Evolutionary conservation across 441 rosid species (phyloP).

Genomic region (Breynia disticha): DNA sequence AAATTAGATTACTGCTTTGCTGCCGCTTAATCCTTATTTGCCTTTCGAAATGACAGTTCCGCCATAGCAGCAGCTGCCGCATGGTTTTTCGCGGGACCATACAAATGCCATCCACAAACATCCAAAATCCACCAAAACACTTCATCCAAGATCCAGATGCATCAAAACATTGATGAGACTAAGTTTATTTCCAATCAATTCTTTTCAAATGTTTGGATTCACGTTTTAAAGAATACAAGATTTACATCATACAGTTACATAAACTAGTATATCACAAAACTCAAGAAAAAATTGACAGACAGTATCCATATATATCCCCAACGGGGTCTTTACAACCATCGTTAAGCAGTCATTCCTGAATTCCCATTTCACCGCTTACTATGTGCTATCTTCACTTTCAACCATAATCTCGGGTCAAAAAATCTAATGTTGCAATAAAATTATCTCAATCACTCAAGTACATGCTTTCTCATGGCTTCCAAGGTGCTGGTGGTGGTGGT

Average conservation of each 20-base stretch:
- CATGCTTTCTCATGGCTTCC: constrained; percentile 58
- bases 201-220: constrained; percentile 14
- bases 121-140: neutral
- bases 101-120: too few relatives aligned
- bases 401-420: constrained; percentile 14
- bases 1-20: too few relatives aligned
- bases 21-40: too few relatives aligned
- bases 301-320: neutral
- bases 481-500: constrained; percentile 97
- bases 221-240: constrained; percentile 37
- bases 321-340: neutral
- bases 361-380: neutral
- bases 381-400: constrained; percentile 12
- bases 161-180: constrained; percentile 5
- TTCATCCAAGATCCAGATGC: neutral
- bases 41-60: too few relatives aligned
- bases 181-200: constrained; percentile 21
- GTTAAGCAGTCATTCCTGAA: neutral
- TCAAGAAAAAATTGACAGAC: constrained; percentile 4
- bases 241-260: constrained; percentile 24
- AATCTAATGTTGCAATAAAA: constrained; percentile 22
- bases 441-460: constrained; percentile 9
- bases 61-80: too few relatives aligned
- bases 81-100: too few relatives aligned
- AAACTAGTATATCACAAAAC: constrained; percentile 28